Percentiles rank a stretch among this genome's conserved stretches.
These are phyloP conservation scores for Fomitopsis pulvina DNA, from an alignment of 768 basidiomycete genomes.

Conservation along the genomic window DNA sequence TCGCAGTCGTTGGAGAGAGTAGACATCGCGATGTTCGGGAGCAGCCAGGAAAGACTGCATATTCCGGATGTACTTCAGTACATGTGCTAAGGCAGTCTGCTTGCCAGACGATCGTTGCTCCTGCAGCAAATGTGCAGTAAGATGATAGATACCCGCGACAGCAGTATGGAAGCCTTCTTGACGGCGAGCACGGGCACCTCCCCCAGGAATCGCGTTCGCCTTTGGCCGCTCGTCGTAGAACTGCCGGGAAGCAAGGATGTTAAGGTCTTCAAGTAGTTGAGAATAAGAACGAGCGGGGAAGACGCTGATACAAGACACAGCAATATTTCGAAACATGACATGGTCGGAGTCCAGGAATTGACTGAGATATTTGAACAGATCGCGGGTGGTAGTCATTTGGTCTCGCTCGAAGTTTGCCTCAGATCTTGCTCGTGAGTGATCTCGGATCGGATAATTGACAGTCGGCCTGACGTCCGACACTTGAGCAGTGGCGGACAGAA, in stretches of 20 bases:
- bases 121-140: slow-evolving; percentile 74
- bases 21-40: slow-evolving; percentile 67
- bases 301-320: slow-evolving; percentile 83
- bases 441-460: slow-evolving; percentile 45
- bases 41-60: slow-evolving; percentile 74
- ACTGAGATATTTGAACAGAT: slow-evolving; percentile 77
- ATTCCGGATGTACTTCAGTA: slow-evolving; percentile 81
- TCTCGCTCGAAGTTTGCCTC: slow-evolving; percentile 77
- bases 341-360: slow-evolving; percentile 87
- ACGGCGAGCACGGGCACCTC: slow-evolving; percentile 51
- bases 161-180: slow-evolving; percentile 81
- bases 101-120: slow-evolving; percentile 62
- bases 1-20: slow-evolving; percentile 71
- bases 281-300: slow-evolving; percentile 75
- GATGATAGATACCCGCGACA: slow-evolving; percentile 81
- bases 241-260: slow-evolving; percentile 71
- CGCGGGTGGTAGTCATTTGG: slow-evolving; percentile 73
- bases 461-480: slow-evolving; percentile 55
- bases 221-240: slow-evolving; percentile 74
- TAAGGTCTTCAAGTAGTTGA: slow-evolving; percentile 78
- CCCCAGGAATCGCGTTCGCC: slow-evolving; percentile 32
- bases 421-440: slow-evolving; percentile 64
- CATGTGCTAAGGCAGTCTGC: slow-evolving; percentile 67
- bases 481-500: slow-evolving; percentile 77
- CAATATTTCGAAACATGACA: slow-evolving; percentile 75